A percentile compares a stretch with the other conserved stretches of the same genome.
Evolutionary conservation across 140 eudicot genomes (phyloP).

Genomic region (Bidens hawaiensis): DNA sequence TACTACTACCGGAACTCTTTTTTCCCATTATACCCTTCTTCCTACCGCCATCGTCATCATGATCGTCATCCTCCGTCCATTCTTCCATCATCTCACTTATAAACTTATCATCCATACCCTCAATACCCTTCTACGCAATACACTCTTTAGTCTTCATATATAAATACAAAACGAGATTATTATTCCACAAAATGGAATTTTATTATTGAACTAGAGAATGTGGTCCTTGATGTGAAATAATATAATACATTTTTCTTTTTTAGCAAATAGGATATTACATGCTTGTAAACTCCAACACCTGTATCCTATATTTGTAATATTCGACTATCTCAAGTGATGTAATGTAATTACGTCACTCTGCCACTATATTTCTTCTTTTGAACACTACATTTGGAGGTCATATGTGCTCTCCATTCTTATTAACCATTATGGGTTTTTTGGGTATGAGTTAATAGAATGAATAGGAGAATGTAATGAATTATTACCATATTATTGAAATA

Average conservation of each 20-base stretch:
- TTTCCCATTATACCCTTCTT: slow-evolving; percentile 45
- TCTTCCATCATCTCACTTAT: slow-evolving; percentile 38
- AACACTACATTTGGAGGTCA: neutral
- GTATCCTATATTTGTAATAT: neutral
- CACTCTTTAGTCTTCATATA: neutral
- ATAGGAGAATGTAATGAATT: too few relatives aligned
- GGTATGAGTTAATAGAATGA: too few relatives aligned
- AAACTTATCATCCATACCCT: slow-evolving; percentile 32
- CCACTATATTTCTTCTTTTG: too few relatives aligned
- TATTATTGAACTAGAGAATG: neutral
- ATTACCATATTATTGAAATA: too few relatives aligned
- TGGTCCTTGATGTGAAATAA: slow-evolving; percentile 4
- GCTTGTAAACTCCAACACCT: neutral
- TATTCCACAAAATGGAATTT: slow-evolving; percentile 9
- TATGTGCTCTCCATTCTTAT: neutral
- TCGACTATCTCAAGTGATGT: neutral
- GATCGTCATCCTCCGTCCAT: slow-evolving; percentile 47
- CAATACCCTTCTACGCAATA: slow-evolving; percentile 16
- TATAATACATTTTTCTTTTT: neutral
- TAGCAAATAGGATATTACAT: slow-evolving; percentile 1
- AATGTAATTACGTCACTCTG: neutral
- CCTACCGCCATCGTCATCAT: slow-evolving; percentile 50
- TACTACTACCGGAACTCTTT: slow-evolving; percentile 31
- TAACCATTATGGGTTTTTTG: too few relatives aligned
- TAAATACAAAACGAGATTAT: neutral